Evolutionary conservation across 139 green algal genomes (phyloP), one percentile per base, ranked within the genome.

Genomic region (Diplosphaera chodatii): DNA sequence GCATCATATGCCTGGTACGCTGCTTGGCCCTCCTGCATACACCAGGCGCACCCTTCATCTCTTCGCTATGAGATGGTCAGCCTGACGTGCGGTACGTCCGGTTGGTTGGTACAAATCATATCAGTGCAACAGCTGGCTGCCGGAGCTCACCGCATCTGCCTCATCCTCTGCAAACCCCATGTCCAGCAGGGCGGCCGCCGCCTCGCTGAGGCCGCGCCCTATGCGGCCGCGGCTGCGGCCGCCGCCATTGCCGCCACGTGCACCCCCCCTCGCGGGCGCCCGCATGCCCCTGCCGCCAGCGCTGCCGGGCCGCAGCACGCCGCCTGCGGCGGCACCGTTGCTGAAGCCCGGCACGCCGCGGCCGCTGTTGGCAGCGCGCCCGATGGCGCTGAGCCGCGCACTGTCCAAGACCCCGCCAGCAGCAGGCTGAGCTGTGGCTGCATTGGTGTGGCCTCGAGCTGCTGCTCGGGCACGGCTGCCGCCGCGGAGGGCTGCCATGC

Each of bases 101-200:
- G n/a, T n/a, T n/a, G n/a, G n/a, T n/a, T n/a, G n/a, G n/a, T n/a
- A n/a, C n/a, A n/a, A n/a, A n/a, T n/a, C n/a, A n/a, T n/a, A n/a
- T n/a, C 37, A 48, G 37, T 48, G 37, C 37, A 20, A 48, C 6
- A 48, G 37, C 37, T 65, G 59, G 25, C 59, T 21, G 27, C n/a
- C 32, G 13, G 37, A 25, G 5, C 59, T 65, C 59, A 65, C 59
- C 28, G 27, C 59, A 65, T 65, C 6, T 37, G 72, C 73, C 10
- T 83, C 83, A n/a, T 84, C 81, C 10, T 68, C 65, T 3, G 29
- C 70, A 67, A 79, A 77, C 4, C 78, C 82, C 81, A 94, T 88
- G 34, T 83, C 87, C 37, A 94, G 77, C 65, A 94, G 76, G 23
- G 89, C 87, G 71, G 91, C 87, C 16, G 88, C 88, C 13, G 89